These are phyloP conservation scores for Eragrostis curvula DNA, from an alignment of 176 grass and related monocot species.

Conservation along the genomic window DNA sequence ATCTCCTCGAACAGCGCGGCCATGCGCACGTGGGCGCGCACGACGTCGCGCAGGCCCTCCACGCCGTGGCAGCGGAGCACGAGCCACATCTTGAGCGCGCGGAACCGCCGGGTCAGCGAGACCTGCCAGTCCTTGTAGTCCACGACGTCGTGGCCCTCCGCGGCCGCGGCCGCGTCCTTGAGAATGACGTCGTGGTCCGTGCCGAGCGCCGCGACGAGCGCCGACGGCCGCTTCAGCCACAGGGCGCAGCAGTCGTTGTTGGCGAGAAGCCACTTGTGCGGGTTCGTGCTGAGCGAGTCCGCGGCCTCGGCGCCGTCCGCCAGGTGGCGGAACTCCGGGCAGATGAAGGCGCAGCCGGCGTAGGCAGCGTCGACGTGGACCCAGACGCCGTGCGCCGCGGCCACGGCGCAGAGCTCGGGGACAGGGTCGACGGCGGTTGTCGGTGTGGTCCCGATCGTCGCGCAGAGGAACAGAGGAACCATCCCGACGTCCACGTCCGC, in stretches of 20 bases:
- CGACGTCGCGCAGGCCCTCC: conserved; percentile 48
- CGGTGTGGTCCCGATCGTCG: conserved; percentile 61
- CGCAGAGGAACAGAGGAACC: conserved; percentile 62
- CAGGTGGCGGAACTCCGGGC: conserved; percentile 60
- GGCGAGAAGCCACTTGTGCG: conserved; percentile 73
- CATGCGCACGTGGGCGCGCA: conserved; percentile 56
- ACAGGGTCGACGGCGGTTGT: conserved; percentile 55
- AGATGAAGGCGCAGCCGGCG: conserved; percentile 49
- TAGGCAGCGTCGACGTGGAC: conserved; percentile 70
- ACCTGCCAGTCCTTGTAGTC: conserved; percentile 88
- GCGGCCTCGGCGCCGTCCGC: conserved; percentile 43
- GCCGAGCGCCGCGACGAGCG: conserved; percentile 54
- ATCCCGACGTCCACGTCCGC: conserved; percentile 50
- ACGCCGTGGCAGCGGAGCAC: conserved; percentile 72
- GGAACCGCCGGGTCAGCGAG: conserved; percentile 65
- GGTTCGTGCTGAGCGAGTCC: conserved; percentile 68
- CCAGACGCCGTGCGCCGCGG: conserved; percentile 31
- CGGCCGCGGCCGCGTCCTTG: conserved; percentile 49
- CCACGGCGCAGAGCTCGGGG: conserved; percentile 38
- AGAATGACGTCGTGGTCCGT: conserved; percentile 69
- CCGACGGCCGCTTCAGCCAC: conserved; percentile 45
- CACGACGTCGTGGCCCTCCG: conserved; percentile 51
- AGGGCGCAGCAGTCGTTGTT: conserved; percentile 79
- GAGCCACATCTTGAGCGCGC: conserved; percentile 78
- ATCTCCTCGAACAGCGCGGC: conserved; percentile 62